Percentiles rank a stretch among this genome's conserved stretches.
These are phyloP conservation scores for Aspergillus affinis DNA, from an alignment of 495 filamentous ascomycete genomes.

Conservation along the genomic window DNA sequence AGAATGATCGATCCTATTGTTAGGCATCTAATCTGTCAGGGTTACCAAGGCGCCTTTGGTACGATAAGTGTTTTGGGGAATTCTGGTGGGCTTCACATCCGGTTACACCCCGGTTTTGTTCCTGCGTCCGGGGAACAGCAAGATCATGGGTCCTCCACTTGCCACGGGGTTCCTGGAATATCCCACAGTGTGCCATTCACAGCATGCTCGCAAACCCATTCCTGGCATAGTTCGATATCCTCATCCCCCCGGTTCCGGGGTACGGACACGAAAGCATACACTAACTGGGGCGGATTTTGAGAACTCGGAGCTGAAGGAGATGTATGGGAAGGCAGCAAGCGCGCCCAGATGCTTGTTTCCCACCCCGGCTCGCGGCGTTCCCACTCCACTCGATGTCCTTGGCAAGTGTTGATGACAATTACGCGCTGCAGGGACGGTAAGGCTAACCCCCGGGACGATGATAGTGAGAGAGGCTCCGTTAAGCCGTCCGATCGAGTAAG, in stretches of 20 bases:
- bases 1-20: no score
- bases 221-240: conserved; percentile 16
- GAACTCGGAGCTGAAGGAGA: not conserved
- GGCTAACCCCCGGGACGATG: no score
- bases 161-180: not conserved
- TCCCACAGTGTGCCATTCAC: conserved; percentile 11
- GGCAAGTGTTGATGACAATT: not conserved
- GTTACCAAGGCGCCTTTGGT: no score
- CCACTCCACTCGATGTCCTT: not conserved
- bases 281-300: not conserved
- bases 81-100: no score
- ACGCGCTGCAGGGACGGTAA: not conserved
- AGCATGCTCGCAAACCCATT: conserved; percentile 14
- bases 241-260: conserved; percentile 5
- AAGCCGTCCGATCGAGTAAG: conserved; percentile 32
- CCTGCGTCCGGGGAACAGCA: no score
- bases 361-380: not conserved
- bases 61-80: no score
- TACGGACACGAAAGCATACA: not conserved
- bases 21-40: no score
- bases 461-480: not conserved
- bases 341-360: conserved; percentile 1
- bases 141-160: no score
- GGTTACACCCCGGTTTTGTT: no score
- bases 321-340: not conserved